Percentiles rank a stretch among this genome's conserved stretches.
Conservation (phyloP, 2,329 filamentous ascomycete genomes). For the Aaosphaeria pasadenensis region DNA sequence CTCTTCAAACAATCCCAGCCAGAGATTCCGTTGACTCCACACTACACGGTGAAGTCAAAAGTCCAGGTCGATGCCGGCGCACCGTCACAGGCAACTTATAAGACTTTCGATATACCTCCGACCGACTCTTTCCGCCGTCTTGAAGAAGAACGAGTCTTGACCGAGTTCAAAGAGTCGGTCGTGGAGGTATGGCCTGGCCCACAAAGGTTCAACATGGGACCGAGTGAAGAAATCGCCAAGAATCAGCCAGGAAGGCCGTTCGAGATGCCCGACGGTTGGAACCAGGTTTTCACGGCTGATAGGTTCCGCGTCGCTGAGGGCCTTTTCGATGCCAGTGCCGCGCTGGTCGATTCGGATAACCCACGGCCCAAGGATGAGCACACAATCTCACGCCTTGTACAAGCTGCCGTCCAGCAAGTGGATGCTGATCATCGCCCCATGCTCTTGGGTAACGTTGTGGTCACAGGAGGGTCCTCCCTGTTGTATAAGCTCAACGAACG, state of each 20-base stretch:
- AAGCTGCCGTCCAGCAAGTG: conserved; percentile 71
- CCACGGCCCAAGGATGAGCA: conserved; percentile 64
- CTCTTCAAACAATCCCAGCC: conserved; percentile 68
- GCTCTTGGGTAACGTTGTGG: conserved; percentile 83
- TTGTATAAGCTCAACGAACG: conserved; percentile 91
- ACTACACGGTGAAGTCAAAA: conserved; percentile 86
- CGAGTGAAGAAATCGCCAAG: conserved; percentile 74
- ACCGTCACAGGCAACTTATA: conserved; percentile 72
- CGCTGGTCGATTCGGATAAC: conserved; percentile 53
- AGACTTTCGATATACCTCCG: conserved; percentile 62
- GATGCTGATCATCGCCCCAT: conserved; percentile 86
- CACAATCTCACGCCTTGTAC: conserved; percentile 81
- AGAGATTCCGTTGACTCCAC: conserved; percentile 74
- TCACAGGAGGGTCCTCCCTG: conserved; percentile 84
- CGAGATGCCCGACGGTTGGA: conserved; percentile 95
- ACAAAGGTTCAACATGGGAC: conserved; percentile 56
- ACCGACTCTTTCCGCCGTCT: conserved; percentile 72
- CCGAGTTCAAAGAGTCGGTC: conserved; percentile 96
- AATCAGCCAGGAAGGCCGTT: conserved; percentile 79
- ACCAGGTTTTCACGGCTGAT: conserved; percentile 89
- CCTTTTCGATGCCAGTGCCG: conserved; percentile 83
- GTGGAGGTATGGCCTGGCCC: conserved; percentile 90
- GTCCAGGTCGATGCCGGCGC: conserved; percentile 82
- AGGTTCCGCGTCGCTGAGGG: conserved; percentile 84
- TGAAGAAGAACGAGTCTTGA: conserved; percentile 89